Percentiles rank a stretch among this genome's conserved stretches.
Conservation (phyloP, 805 yeast genomes). For the Cyberlindnera xishuangbannaensis region DNA sequence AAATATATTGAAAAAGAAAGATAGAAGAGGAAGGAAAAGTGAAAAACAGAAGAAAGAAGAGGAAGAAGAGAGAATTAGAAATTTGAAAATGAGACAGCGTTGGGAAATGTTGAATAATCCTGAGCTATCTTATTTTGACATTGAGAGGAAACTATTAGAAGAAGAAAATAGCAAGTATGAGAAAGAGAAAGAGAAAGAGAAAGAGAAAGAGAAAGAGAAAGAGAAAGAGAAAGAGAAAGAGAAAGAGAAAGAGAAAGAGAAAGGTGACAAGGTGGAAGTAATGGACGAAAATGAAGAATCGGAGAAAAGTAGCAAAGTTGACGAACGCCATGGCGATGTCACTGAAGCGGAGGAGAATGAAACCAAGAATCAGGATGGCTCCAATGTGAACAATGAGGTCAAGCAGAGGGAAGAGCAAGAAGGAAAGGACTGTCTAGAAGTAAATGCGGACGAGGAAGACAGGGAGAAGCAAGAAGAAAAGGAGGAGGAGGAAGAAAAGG, state of each 20-base stretch:
- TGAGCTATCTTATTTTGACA: conserved; percentile 5
- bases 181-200: background rate
- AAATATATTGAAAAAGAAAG: conserved; percentile 36
- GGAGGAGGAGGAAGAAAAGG: too few species aligned
- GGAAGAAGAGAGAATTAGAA: conserved; percentile 27
- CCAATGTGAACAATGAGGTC: too few species aligned
- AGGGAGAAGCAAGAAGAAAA: too few species aligned
- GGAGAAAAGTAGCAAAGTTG: too few species aligned
- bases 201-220: background rate
- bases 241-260: conserved; percentile 1
- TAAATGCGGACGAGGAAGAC: too few species aligned
- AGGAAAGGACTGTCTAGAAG: too few species aligned
- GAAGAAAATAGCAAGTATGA: conserved; percentile 1
- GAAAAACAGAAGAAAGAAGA: conserved; percentile 36
- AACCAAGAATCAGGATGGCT: background rate
- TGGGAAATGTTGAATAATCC: conserved; percentile 18
- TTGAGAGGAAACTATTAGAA: background rate
- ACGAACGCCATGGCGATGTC: background rate
- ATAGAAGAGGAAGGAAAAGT: conserved; percentile 37
- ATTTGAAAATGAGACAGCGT: conserved; percentile 25
- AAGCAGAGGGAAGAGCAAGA: too few species aligned
- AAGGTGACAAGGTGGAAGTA: background rate
- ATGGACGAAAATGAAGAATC: too few species aligned
- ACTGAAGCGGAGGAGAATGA: background rate
- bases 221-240: background rate